Evolutionary conservation across 257 asterid genomes (phyloP), one percentile per base, ranked within the genome.

Genomic region (Lantana camara): DNA sequence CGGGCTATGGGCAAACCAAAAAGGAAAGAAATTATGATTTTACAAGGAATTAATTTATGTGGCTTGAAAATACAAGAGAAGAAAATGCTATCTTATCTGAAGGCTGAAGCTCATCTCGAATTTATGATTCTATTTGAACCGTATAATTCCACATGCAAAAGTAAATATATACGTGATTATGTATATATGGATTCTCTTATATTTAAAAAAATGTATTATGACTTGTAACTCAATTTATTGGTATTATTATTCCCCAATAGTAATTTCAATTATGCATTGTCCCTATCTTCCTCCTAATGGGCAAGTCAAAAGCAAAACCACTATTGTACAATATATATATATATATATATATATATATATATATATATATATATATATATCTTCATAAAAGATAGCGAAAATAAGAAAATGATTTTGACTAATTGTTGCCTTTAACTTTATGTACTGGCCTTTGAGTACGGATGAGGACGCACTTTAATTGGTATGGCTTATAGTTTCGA

Each of bases 381-480:
- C 13, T 50, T 12, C 9, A 11, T 35, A 11, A 23, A 3, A 50
- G 32, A 4, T 50, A 12, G 15, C 13, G 24, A 50, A 23, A 50
- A 3, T 54, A 29, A 27, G 23, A 15, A 7, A 54, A 54, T 7
- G 4, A 54, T 6, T 54, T 15, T 29, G 13, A 14, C 15, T 24
- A 27, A 54, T n/a, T 54, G 12, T 37, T 19, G 68, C 41, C 15
- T 51, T 23, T 19, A 15, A 5, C 50, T 38, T 54, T 65, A 40
- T 27, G 14, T 29, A 38, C 14, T 16, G 63, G 53, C 71, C 54
- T 29, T 65, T 40, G 63, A 53, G 63, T 55, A 56, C 64, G 64
- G 64, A 49, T 66, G 44, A 45, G 64, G 72, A 56, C 21, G 42
- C 65, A 66, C 64, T 58, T 58, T 41, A 44, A 22, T 45, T 7